Evolutionary conservation across 257 asterid genomes (phyloP).

Genomic region (Solanum piurae): DNA sequence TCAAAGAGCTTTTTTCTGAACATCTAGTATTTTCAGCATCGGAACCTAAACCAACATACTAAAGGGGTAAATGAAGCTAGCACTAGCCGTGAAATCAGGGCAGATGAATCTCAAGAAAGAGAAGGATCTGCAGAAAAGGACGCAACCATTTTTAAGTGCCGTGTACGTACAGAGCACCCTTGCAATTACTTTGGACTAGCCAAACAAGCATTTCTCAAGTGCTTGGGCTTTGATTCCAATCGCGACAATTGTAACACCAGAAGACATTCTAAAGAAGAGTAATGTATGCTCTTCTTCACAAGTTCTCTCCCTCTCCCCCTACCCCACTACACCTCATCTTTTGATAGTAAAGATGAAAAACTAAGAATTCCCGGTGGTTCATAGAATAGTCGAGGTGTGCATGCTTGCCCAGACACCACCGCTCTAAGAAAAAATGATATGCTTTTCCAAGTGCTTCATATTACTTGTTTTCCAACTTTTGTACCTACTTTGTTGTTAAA

Average conservation of each 20-base stretch:
- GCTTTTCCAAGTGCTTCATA: background rate
- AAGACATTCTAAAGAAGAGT: constrained; percentile 38
- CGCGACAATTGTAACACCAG: constrained; percentile 9
- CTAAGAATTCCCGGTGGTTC: background rate
- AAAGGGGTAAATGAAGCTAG: constrained; percentile 7
- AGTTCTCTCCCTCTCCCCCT: background rate
- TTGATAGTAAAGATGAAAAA: background rate
- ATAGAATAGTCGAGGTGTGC: background rate
- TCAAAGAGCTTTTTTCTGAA: background rate
- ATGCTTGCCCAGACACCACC: background rate
- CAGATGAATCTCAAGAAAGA: constrained; percentile 11
- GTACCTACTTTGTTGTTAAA: background rate
- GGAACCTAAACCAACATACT: background rate
- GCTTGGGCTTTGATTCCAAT: constrained; percentile 45
- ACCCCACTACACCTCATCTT: background rate
- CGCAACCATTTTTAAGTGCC: background rate
- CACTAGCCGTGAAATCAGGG: constrained; percentile 6
- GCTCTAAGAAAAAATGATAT: background rate
- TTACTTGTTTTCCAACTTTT: background rate
- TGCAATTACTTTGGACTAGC: constrained; percentile 42
- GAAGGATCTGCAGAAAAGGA: constrained; percentile 15
- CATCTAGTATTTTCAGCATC: background rate
- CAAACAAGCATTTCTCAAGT: constrained; percentile 48
- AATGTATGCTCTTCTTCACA: constrained; percentile 4
- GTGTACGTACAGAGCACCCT: constrained; percentile 36